phyloP scores from a whole-genome alignment of 2,329 filamentous ascomycete genomes.

The Remersonia thermophila region DNA sequence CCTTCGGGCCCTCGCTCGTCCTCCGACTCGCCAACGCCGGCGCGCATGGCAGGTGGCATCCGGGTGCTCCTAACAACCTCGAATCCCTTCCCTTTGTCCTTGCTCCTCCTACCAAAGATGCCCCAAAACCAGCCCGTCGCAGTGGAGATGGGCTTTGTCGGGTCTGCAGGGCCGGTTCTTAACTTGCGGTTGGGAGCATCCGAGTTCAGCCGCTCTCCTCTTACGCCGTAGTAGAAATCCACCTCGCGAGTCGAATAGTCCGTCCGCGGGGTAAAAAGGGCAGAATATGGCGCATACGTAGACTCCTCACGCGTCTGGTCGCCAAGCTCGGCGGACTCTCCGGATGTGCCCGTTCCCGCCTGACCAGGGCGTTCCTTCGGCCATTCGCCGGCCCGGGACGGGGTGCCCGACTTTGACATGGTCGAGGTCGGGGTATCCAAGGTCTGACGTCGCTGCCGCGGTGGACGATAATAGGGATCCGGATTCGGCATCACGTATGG shows the following conservation, averaged over 20 bases:
- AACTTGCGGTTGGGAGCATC: slow-evolving; percentile 71
- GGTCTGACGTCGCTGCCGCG: slow-evolving; percentile 40
- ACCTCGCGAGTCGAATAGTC: slow-evolving; percentile 93
- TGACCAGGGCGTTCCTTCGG: slow-evolving; percentile 28
- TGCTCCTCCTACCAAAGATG: slow-evolving; percentile 71
- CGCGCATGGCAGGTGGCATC: slow-evolving; percentile 64
- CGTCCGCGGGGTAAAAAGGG: slow-evolving; percentile 46
- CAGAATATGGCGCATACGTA: slow-evolving; percentile 31
- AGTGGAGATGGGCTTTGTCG: slow-evolving; percentile 78
- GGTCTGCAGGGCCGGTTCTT: slow-evolving; percentile 89
- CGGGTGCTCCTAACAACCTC: slow-evolving; percentile 87
- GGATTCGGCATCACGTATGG: too few relatives aligned
- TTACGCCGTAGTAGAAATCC: slow-evolving; percentile 91
- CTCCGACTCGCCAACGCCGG: slow-evolving; percentile 41
- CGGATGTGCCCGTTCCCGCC: slow-evolving; percentile 17
- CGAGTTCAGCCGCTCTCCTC: slow-evolving; percentile 75
- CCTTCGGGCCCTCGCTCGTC: slow-evolving; percentile 56
- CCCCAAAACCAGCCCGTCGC: slow-evolving; percentile 81
- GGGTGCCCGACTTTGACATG: slow-evolving; percentile 23
- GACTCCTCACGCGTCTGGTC: slow-evolving; percentile 29
- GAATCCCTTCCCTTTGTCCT: slow-evolving; percentile 92
- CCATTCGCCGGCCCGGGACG: slow-evolving; percentile 27
- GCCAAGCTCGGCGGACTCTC: slow-evolving; percentile 30
- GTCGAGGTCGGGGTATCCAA: slow-evolving; percentile 38
- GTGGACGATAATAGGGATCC: slow-evolving; percentile 84